Conservation (phyloP, 352 stramenopile species). For the Saprolegnia diclina region DNA sequence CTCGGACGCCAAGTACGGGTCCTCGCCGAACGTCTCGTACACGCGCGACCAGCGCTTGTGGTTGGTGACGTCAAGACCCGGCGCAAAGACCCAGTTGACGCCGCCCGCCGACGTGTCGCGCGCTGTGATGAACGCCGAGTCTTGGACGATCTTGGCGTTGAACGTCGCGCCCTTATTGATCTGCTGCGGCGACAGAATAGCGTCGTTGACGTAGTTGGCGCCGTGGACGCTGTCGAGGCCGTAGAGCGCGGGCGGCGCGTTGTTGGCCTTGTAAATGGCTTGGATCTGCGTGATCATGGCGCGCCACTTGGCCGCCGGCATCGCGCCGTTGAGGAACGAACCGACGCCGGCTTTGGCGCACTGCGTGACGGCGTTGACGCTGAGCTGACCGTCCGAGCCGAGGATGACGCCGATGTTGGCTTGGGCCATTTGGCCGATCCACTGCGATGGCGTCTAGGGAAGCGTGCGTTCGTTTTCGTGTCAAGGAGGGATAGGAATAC, state of each 20-base stretch:
- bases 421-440: constrained; percentile 81
- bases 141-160: constrained; percentile 57
- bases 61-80: constrained; percentile 80
- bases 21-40: constrained; percentile 93
- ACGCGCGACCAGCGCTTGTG: constrained; percentile 86
- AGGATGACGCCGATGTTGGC: constrained; percentile 70
- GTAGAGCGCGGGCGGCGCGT: constrained; percentile 38
- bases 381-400: constrained; percentile 36
- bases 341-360: constrained; percentile 56
- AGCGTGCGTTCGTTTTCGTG: not conserved
- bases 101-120: constrained; percentile 81
- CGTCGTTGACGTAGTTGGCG: constrained; percentile 55
- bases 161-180: constrained; percentile 75
- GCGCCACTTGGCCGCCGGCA: constrained; percentile 44
- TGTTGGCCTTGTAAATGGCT: constrained; percentile 39
- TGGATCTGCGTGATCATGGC: constrained; percentile 46
- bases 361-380: constrained; percentile 40
- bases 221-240: constrained; percentile 70
- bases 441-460: constrained; percentile 41
- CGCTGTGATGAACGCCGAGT: constrained; percentile 68
- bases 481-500: not conserved
- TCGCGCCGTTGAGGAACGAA: constrained; percentile 60
- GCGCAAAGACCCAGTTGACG: constrained; percentile 88
- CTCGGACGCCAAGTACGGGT: constrained; percentile 71
- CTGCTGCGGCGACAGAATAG: constrained; percentile 62